These are phyloP conservation scores for Ramalina intermedia DNA, from an alignment of 495 filamentous ascomycete species.

Conservation along the genomic window DNA sequence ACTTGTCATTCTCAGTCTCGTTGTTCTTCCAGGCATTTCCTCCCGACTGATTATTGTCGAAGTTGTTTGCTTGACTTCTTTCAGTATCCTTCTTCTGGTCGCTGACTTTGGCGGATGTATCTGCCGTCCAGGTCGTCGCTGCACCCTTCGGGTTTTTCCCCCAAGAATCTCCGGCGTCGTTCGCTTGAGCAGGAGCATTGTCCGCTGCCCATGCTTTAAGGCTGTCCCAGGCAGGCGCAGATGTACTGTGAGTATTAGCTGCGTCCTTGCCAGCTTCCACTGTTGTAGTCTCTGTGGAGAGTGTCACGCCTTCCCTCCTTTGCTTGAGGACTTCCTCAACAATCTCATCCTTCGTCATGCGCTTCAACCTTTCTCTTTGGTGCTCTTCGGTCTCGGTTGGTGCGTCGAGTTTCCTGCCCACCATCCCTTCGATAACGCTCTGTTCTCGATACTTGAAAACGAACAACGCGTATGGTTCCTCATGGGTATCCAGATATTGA, in stretches of 20 bases:
- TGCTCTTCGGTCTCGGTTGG: constrained; percentile 3
- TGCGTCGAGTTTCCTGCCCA: not conserved
- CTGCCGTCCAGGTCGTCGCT: not conserved
- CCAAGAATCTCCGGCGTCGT: not conserved
- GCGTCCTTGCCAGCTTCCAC: not conserved
- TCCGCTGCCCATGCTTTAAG: not conserved
- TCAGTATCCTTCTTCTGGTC: not conserved
- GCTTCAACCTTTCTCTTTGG: constrained; percentile 7
- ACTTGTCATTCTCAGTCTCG: not conserved
- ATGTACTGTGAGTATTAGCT: not conserved
- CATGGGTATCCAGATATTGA: constrained; percentile 25
- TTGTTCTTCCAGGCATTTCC: not conserved
- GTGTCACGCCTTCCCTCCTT: not conserved
- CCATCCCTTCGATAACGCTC: constrained; percentile 7
- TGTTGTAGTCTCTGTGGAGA: not conserved
- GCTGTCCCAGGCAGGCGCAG: not conserved
- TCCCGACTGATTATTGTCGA: not conserved
- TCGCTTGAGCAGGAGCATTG: not conserved
- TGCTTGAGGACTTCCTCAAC: constrained; percentile 12
- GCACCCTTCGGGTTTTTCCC: constrained; percentile 2
- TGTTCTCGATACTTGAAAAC: constrained; percentile 30
- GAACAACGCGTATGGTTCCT: constrained; percentile 33
- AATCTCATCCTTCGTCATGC: constrained; percentile 11
- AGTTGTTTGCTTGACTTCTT: not conserved
- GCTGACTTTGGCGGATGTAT: not conserved